phyloP scores from a whole-genome alignment of 2,329 filamentous ascomycete genomes.

The Alternaria gansuensis region DNA sequence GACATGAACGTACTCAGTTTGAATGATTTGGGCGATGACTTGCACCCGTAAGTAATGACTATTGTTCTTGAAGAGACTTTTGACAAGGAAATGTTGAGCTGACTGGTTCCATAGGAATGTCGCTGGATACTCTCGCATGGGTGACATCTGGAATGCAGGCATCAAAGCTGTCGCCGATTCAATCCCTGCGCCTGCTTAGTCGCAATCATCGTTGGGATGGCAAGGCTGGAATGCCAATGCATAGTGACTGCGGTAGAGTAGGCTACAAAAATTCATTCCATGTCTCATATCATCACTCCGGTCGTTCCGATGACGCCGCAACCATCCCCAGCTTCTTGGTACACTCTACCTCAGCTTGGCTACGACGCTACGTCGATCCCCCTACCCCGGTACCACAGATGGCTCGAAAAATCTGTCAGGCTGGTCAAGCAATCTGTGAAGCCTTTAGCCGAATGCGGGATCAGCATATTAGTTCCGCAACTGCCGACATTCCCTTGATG shows the following conservation, averaged over 20 bases:
- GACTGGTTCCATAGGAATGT: constrained; percentile 25
- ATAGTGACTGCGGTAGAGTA: background rate
- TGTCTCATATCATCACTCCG: background rate
- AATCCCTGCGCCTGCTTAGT: constrained; percentile 12
- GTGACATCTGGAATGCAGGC: constrained; percentile 37
- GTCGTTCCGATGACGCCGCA: background rate
- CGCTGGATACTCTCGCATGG: constrained; percentile 45
- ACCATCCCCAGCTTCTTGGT: background rate
- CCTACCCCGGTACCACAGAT: constrained; percentile 13
- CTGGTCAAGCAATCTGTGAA: constrained; percentile 28
- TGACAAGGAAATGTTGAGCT: constrained; percentile 7
- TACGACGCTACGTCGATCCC: constrained; percentile 9
- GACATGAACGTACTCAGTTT: constrained; percentile 33
- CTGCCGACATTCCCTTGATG: constrained; percentile 17
- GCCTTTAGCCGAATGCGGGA: constrained; percentile 26
- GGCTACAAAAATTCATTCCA: background rate
- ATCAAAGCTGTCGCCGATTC: constrained; percentile 20
- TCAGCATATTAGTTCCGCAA: constrained; percentile 21
- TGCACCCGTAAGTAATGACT: constrained; percentile 37
- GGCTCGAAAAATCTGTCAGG: background rate
- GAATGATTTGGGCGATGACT: constrained; percentile 36
- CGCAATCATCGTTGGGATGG: background rate
- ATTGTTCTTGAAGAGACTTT: background rate
- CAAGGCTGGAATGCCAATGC: background rate
- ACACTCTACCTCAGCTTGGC: background rate